Conservation (phyloP, 2,329 filamentous ascomycete genomes). For the Diaporthe sp. region DNA sequence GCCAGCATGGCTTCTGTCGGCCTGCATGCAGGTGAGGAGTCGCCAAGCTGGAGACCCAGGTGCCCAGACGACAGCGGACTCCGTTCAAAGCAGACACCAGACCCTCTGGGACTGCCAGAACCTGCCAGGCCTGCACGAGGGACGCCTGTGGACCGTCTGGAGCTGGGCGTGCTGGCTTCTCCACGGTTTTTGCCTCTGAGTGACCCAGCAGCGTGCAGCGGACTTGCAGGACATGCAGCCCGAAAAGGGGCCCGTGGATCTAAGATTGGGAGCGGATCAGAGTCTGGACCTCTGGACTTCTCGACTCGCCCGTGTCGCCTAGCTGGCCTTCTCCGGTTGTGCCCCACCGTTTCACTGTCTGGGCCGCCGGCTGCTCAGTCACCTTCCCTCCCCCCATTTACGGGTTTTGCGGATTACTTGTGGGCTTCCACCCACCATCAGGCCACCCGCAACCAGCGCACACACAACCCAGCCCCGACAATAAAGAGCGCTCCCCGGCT, state of each 20-base stretch:
- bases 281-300: constrained; percentile 34
- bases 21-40: not conserved
- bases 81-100: not conserved
- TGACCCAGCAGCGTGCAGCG: constrained; percentile 2
- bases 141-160: constrained; percentile 6
- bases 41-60: not conserved
- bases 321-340: constrained; percentile 28
- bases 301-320: not conserved
- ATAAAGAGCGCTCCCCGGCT: constrained; percentile 20
- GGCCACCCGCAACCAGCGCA: constrained; percentile 1
- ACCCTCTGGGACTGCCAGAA: not conserved
- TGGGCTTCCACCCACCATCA: constrained; percentile 14
- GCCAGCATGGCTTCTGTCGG: not conserved
- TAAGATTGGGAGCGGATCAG: constrained; percentile 32
- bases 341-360: constrained; percentile 33
- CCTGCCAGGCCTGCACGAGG: not conserved
- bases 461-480: constrained; percentile 9
- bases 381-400: not conserved
- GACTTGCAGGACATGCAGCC: not conserved
- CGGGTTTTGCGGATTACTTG: not conserved
- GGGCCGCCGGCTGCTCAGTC: not conserved
- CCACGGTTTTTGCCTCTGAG: constrained; percentile 8
- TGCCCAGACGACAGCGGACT: constrained; percentile 20
- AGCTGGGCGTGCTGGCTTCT: not conserved
- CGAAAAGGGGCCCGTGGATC: constrained; percentile 31